phyloP scores from a whole-genome alignment of 768 basidiomycete species.

The Xerocomus spinulosus region DNA sequence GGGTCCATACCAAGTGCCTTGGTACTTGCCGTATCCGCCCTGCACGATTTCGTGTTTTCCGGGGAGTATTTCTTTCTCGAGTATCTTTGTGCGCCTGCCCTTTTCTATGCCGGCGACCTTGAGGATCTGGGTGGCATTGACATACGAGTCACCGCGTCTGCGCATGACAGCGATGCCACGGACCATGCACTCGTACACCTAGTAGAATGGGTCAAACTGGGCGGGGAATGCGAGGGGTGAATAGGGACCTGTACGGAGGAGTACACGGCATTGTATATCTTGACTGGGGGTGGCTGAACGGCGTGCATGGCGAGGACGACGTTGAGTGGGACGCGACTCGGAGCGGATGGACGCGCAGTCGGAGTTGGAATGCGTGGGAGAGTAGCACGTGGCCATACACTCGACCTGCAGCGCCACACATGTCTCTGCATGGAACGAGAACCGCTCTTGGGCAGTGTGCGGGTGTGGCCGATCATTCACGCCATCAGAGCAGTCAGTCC shows the following conservation, averaged over 20 bases:
- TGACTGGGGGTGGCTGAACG: conserved; percentile 53
- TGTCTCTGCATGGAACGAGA: conserved; percentile 29
- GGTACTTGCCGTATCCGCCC: conserved; percentile 98
- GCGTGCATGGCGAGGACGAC: conserved; percentile 27
- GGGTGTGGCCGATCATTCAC: conserved; percentile 80
- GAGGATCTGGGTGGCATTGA: conserved; percentile 98
- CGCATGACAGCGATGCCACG: conserved; percentile 99
- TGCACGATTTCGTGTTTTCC: conserved; percentile 98
- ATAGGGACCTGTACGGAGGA: conserved; percentile 73
- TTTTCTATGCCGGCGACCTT: conserved; percentile 99
- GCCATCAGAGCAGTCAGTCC: conserved; percentile 59
- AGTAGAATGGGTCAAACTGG: conserved; percentile 14
- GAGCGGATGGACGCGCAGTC: conserved; percentile 24
- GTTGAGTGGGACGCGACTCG: conserved; percentile 27
- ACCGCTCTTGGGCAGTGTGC: conserved; percentile 46
- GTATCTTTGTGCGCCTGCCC: conserved; percentile 91
- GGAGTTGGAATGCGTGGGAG: conserved; percentile 33
- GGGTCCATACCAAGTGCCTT: conserved; percentile 86
- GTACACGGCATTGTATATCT: conserved; percentile 92
- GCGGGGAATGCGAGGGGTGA: background rate
- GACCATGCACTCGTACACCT: conserved; percentile 99
- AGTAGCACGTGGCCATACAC: background rate
- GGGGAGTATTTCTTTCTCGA: conserved; percentile 93
- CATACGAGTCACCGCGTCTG: conserved; percentile 86
- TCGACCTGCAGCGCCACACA: background rate